Base-by-base conservation (phyloP, 495 filamentous ascomycete genomes). In the Trichoderma asperelloides region DNA sequence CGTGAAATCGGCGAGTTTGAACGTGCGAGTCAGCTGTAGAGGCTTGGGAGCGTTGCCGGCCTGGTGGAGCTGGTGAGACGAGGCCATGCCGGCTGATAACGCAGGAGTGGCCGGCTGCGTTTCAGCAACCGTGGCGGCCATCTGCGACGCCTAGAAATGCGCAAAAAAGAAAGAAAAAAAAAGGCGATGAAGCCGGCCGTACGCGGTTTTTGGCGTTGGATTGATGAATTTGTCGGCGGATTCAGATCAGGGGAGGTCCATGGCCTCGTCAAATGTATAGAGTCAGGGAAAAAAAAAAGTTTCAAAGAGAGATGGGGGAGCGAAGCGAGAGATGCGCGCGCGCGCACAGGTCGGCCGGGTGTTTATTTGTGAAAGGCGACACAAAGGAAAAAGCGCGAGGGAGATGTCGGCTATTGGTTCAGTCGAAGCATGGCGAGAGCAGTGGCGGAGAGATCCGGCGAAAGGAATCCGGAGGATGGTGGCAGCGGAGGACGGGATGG, bases 1-100 rank as follows among this genome's bases (percentile, higher is more conserved):
- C 49, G 88, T 78, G 74, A 98, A 97, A 77, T 98, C 93, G 67
- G 82, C 80, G 33, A 93, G 67, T 57, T 75, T 70, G 47, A 81
- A 71, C 49, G 74, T 66, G 6, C 62, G 23, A 23, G 64, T 65
- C 7, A 41, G 39, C 70, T 64, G 13, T 73, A 72, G 65, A 78
- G 70, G 70, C 18, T 68, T 66, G n/a, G 63, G 55, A 60, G 23
- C 55, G 27, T 69, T 67, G 40, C 69, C 68, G 12, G 45, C 66
- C 4, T 69, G 49, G 9, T 68, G 64, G 12, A 75, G 47, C 16
- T 69, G 62, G 39, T 75, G 70, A 21, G 75, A 74, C 43, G 71
- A 69, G 21, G 55, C 25, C 55, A 30, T 60, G 55, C 55, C 55
- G 23, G 9, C 27, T 1, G 55, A 11, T 30, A 60, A n/a, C 55